These are phyloP conservation scores for Oryza meyeriana DNA, from an alignment of 176 grass and related monocot genomes.

Conservation along the genomic window DNA sequence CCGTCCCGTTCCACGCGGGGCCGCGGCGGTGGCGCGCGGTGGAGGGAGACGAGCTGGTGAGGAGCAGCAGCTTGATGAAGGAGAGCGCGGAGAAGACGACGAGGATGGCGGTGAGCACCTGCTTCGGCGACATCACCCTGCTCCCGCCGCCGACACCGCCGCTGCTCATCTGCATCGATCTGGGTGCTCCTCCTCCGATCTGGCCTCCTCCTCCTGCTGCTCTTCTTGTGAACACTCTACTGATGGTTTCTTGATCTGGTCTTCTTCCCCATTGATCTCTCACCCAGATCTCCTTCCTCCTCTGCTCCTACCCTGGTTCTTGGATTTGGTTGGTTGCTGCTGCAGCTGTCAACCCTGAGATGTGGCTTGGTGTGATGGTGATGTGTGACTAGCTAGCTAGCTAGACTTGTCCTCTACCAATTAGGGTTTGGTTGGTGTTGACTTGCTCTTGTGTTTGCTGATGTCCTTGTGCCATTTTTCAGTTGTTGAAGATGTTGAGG, in stretches of 20 bases:
- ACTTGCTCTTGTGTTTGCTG: neutral
- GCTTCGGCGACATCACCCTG: constrained; percentile 40
- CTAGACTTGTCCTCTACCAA: neutral
- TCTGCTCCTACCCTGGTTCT: neutral
- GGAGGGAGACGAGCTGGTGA: constrained; percentile 20
- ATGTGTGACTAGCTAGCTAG: neutral
- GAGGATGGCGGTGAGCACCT: constrained; percentile 34
- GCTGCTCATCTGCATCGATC: neutral
- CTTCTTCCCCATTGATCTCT: neutral
- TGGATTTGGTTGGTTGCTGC: neutral
- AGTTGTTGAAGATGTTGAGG: neutral
- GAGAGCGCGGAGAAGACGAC: constrained; percentile 42
- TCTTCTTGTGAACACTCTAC: neutral
- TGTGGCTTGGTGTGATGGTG: neutral
- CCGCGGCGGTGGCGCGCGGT: neutral
- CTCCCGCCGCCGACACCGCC: neutral
- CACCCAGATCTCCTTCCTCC: neutral
- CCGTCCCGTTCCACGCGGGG: constrained; percentile 39
- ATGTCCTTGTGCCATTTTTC: neutral
- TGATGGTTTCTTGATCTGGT: neutral
- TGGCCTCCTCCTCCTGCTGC: neutral
- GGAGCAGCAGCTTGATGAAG: constrained; percentile 45
- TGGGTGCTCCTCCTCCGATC: neutral
- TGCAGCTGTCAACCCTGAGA: neutral
- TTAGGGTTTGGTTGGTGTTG: neutral